Evolutionary conservation across 2,329 filamentous ascomycete genomes (phyloP), one percentile per base, ranked within the genome.

Genomic region (Paecilomyces formosus): DNA sequence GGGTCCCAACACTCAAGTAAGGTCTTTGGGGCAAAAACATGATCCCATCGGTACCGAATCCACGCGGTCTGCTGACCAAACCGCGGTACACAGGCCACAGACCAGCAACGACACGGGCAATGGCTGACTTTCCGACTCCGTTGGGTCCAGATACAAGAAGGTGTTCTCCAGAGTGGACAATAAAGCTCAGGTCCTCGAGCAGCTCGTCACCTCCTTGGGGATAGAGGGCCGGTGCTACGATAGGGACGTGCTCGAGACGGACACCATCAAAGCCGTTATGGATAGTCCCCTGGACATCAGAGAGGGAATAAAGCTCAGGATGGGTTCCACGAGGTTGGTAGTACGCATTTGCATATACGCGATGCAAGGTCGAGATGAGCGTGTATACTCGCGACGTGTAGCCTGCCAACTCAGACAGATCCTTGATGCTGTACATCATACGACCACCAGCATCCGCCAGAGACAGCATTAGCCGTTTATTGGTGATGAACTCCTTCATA

Each of bases 361-460:
- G 87, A 70, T 99, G 94, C 26, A 99, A 83, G 0, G 94, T 96
- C 52, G 92, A 93, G 69, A 99, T 95, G 49, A 99, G 82, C 11
- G 92, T 95, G 77, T 97, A 99, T 12, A 99, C 92, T 52, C 94
- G 87, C 59, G 91, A 96, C 0, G 94, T 99, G 77, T 97, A 95
- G 22, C 94, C 94, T 4, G 94, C 94, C 33, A 99, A 81, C 72
- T 99, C 94, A 1, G 92, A 92, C 35, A 99, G 84, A 70, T 99
- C 95, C 76, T 99, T 99, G 80, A 99, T 96, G 62, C 90, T 94
- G 79, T 99, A 99, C 94, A 99, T 99, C 91, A 99, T 97, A 53
- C 94, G 85, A 26, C 93, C 93, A 60, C 94, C 94, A 1, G 94
- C 94, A 74, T 99, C 94, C 9, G 94, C 94, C 39, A 99, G 83